These are phyloP conservation scores for Talaromyces proteolyticus DNA, from an alignment of 495 filamentous ascomycete genomes.

Conservation along the genomic window DNA sequence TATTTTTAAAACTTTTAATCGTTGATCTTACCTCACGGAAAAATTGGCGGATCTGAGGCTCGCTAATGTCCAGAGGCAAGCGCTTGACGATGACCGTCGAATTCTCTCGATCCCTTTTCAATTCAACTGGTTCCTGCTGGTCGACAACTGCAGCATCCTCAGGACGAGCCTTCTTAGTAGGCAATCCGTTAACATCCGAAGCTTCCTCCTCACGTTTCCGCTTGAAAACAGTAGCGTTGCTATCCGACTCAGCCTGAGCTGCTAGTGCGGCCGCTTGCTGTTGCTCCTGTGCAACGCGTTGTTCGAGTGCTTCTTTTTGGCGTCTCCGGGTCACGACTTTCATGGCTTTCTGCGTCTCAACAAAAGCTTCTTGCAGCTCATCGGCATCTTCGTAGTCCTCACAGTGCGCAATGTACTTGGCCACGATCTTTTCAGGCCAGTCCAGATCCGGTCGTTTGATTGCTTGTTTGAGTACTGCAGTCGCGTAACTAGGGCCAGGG, in stretches of 20 bases:
- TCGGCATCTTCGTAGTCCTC: conserved; percentile 77
- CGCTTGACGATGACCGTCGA: conserved; percentile 76
- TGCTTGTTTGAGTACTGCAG: conserved; percentile 67
- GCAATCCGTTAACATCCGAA: conserved; percentile 31
- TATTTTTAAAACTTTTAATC: conserved; percentile 11
- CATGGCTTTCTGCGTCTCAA: conserved; percentile 60
- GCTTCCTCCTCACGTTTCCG: conserved; percentile 63
- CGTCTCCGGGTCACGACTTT: conserved; percentile 59
- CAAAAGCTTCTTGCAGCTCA: conserved; percentile 62
- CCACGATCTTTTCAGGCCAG: conserved; percentile 86
- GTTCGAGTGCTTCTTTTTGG: conserved; percentile 57
- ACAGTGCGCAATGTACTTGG: conserved; percentile 77
- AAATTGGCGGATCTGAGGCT: conserved; percentile 74
- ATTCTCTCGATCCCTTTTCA: conserved; percentile 83
- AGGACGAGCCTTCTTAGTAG: conserved; percentile 54
- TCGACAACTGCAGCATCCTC: conserved; percentile 29
- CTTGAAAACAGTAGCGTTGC: conserved; percentile 37
- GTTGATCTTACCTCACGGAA: conserved; percentile 64
- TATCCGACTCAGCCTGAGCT: conserved; percentile 26
- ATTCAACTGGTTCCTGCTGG: conserved; percentile 27
- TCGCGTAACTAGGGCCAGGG: conserved; percentile 58
- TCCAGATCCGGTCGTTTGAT: conserved; percentile 67
- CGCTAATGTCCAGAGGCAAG: conserved; percentile 61
- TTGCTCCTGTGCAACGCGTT: conserved; percentile 40
- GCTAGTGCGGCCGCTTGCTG: conserved; percentile 21